phyloP scores from a whole-genome alignment of 108 stramenopile genomes.

The Nannochloropsis gaditana region DNA sequence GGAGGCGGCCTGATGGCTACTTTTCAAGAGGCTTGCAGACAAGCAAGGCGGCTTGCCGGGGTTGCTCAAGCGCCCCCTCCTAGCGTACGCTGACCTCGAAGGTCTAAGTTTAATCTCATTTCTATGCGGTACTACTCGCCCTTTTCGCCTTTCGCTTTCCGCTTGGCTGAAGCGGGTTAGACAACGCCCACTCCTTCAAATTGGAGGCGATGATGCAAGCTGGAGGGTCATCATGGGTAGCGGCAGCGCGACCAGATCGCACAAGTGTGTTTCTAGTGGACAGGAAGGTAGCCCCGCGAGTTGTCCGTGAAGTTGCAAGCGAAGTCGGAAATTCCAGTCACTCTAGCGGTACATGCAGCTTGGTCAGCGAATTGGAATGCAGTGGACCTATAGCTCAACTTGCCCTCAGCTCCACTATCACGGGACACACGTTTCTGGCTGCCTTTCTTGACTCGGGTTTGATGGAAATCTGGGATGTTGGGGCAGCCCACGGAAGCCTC shows the following conservation, averaged over 20 bases:
- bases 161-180: no score
- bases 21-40: no score
- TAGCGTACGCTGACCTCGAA: no score
- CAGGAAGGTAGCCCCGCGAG: neutral
- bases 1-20: no score
- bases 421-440: neutral
- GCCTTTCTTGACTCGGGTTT: neutral
- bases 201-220: no score
- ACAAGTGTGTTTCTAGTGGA: neutral
- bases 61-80: no score
- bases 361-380: neutral
- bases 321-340: neutral
- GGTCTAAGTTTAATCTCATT: no score
- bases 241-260: neutral
- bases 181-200: no score
- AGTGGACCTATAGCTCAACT: constrained; percentile 8
- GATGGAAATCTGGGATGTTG: neutral
- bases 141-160: no score
- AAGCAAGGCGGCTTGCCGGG: no score
- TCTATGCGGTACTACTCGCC: no score
- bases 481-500: neutral
- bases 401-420: neutral
- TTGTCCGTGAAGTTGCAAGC: neutral
- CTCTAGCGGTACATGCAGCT: neutral
- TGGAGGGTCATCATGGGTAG: neutral